A percentile compares a stretch with the other conserved stretches of the same genome.
Evolutionary conservation across 2,329 filamentous ascomycete genomes (phyloP).

Genomic region (Fusarium oxysporum): DNA sequence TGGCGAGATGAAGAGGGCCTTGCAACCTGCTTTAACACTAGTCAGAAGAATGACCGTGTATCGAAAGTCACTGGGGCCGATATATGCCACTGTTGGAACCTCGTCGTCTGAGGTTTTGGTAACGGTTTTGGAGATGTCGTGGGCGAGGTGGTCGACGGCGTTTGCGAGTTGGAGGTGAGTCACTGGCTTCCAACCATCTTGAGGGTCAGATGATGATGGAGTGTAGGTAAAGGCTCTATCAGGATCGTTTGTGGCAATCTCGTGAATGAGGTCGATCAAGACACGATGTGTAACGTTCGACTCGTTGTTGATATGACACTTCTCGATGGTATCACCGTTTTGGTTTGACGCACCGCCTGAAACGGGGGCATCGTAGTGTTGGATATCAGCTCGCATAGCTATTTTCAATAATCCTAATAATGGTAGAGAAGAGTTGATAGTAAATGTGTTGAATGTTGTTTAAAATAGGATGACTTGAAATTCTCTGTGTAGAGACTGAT

Average conservation of each 20-base stretch:
- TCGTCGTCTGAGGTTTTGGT: background rate
- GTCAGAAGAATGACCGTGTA: background rate
- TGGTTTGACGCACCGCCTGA: fast-evolving
- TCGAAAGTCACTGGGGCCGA: background rate
- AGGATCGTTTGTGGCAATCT: background rate
- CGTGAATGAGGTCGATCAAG: background rate
- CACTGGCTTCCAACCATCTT: background rate
- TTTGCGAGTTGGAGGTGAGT: background rate
- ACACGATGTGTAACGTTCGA: background rate
- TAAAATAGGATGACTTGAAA: too few relatives aligned
- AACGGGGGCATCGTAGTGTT: background rate
- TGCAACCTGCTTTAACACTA: slow-evolving; percentile 1
- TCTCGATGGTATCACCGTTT: too few relatives aligned
- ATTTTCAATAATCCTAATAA: fast-evolving
- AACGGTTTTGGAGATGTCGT: background rate
- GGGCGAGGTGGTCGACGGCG: slow-evolving; percentile 3
- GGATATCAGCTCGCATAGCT: background rate
- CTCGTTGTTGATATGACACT: too few relatives aligned
- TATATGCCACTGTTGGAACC: background rate
- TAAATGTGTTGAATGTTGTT: too few relatives aligned
- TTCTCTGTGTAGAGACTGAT: too few relatives aligned
- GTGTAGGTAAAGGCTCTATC: fast-evolving
- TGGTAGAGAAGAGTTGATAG: background rate
- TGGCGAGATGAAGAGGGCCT: background rate
- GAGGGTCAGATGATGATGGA: background rate